Percentiles rank a stretch among this genome's conserved stretches.
Conservation (phyloP, 148 eudicot species). For the Silene conica region DNA sequence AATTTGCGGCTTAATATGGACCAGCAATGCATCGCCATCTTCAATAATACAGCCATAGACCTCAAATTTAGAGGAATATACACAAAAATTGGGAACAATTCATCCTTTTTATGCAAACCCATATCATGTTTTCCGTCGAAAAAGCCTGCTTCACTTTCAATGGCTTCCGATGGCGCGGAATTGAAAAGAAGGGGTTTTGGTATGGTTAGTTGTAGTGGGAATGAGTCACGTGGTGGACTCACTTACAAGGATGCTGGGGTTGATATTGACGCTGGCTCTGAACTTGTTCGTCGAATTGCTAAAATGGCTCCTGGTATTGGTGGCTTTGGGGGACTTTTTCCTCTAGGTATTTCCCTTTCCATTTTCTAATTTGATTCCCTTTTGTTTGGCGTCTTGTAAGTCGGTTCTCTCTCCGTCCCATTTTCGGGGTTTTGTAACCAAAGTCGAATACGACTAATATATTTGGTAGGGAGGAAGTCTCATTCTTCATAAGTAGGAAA, state of each 20-base stretch:
- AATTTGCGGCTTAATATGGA: conserved; percentile 13
- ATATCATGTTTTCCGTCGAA: conserved; percentile 11
- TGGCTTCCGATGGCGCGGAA: conserved; percentile 1
- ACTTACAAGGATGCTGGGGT: conserved; percentile 91
- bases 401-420: too few relatives aligned
- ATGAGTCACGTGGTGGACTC: conserved; percentile 36
- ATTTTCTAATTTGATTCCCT: not conserved
- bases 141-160: conserved; percentile 16
- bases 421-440: too few relatives aligned
- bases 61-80: too few relatives aligned
- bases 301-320: conserved; percentile 94
- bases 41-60: not conserved
- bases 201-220: conserved; percentile 18
- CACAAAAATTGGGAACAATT: not conserved
- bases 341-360: conserved; percentile 43
- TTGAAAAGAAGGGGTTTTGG: conserved; percentile 18
- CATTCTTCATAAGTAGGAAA: too few relatives aligned
- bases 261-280: conserved; percentile 90
- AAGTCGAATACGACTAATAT: too few relatives aligned
- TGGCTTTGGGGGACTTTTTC: conserved; percentile 88
- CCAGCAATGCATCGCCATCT: not conserved
- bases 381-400: too few relatives aligned
- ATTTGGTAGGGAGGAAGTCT: too few relatives aligned
- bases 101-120: conserved; percentile 16
- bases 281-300: conserved; percentile 78